Evolutionary conservation across 305 asterid genomes (phyloP).

Genomic region (Fraxinus paxiana): DNA sequence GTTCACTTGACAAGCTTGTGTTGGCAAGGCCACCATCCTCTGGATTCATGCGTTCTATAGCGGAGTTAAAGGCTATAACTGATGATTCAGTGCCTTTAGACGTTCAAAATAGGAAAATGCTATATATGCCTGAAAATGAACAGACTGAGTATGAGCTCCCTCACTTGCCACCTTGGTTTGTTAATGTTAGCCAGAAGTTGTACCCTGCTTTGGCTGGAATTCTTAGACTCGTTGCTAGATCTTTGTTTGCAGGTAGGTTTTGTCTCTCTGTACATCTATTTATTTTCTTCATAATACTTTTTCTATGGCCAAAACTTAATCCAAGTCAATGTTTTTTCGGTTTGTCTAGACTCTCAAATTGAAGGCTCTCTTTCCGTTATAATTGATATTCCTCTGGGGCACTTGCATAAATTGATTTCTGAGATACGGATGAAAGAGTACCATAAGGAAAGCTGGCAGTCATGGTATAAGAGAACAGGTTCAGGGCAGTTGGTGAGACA

Average conservation of each 20-base stretch:
- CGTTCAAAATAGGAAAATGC: constrained; percentile 38
- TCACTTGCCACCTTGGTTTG: constrained; percentile 93
- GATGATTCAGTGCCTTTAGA: constrained; percentile 35
- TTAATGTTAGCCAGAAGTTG: constrained; percentile 55
- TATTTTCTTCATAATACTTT: constrained; percentile 21
- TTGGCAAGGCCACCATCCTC: constrained; percentile 52
- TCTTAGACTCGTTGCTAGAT: constrained; percentile 73
- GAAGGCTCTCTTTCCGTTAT: constrained; percentile 66
- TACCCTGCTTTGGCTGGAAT: constrained; percentile 74
- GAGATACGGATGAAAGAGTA: constrained; percentile 67
- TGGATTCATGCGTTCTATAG: constrained; percentile 77
- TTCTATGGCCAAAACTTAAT: constrained; percentile 20
- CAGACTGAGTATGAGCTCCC: constrained; percentile 60
- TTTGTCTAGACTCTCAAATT: constrained; percentile 51
- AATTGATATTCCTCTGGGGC: constrained; percentile 70
- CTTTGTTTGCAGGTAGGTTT: constrained; percentile 63
- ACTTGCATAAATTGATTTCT: constrained; percentile 63
- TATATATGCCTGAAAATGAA: constrained; percentile 33
- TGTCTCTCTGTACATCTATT: not conserved
- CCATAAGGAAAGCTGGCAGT: constrained; percentile 69
- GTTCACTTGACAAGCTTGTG: constrained; percentile 74
- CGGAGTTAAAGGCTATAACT: constrained; percentile 63
- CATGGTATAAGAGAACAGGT: constrained; percentile 72
- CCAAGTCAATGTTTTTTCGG: constrained; percentile 13
- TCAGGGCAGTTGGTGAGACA: constrained; percentile 82